phyloP scores from a whole-genome alignment of 345 rosid species.

The Ceriops tagal region DNA sequence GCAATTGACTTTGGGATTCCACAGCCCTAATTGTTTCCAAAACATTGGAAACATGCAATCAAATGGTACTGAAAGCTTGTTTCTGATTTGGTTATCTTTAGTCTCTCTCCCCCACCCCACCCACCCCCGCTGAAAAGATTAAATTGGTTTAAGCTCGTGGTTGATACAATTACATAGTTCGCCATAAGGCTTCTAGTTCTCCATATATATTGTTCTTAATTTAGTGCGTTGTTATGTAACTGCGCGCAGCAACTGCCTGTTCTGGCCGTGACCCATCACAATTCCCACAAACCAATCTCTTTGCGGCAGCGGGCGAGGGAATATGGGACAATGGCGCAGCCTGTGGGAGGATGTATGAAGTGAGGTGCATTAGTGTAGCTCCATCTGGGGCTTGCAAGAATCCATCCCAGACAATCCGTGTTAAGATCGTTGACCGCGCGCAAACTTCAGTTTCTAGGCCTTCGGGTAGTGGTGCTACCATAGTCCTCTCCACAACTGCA shows the following conservation, averaged over 20 bases:
- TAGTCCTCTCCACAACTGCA: conserved; percentile 44
- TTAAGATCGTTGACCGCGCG: conserved; percentile 44
- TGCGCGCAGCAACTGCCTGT: conserved; percentile 52
- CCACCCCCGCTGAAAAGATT: background rate
- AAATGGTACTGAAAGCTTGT: background rate
- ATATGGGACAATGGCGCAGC: conserved; percentile 67
- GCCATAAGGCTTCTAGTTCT: too few species aligned
- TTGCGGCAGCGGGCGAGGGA: conserved; percentile 57
- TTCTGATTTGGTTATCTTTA: too few species aligned
- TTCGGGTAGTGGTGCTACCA: conserved; percentile 26
- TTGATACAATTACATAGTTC: too few species aligned
- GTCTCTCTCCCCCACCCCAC: too few species aligned
- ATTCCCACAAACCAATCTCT: conserved; percentile 48
- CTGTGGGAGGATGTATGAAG: conserved; percentile 51
- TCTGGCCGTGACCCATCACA: conserved; percentile 35
- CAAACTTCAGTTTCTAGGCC: conserved; percentile 38
- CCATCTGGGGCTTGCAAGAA: conserved; percentile 27
- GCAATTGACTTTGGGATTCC: too few species aligned
- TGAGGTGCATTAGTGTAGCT: conserved; percentile 51
- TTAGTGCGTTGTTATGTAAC: background rate
- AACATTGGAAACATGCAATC: background rate
- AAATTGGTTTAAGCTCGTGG: background rate
- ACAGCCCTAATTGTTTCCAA: too few species aligned
- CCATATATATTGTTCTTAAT: too few species aligned
- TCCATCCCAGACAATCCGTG: conserved; percentile 24